Evolutionary conservation across 768 basidiomycete genomes (phyloP), one percentile per base, ranked within the genome.

Genomic region (Lepiota brunneoincarnata): DNA sequence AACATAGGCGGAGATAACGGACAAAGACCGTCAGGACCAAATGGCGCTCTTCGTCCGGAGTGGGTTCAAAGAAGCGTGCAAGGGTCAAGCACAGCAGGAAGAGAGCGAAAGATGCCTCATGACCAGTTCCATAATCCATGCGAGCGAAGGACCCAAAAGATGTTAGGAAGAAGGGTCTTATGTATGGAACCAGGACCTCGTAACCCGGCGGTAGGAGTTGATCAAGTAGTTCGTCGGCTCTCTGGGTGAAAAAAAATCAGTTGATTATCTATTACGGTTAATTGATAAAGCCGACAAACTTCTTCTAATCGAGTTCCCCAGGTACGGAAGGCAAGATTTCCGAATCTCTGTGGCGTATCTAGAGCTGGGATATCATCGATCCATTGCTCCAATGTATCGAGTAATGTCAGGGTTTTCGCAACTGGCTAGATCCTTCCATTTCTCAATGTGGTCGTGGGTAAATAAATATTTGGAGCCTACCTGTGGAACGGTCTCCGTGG

Each of bases 81-180:
- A 91, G 81, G n/a, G 82, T 76, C 50, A 93, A 75, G 57, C 79
- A 81, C 11, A 89, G 75, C 6, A 98, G 76, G 56, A 92, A 89
- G 15, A 95, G 72, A 6, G 81, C 82, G 64, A 97, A 98, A 0
- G 90, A 87, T 0, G 92, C 80, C 73, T 98, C 97, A 63, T 99
- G 97, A 1, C 97, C 97, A 3, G 92, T 93, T 1, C 97, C 96
- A 65, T 98, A 98, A 75, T 99, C 97, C 73, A 98, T 84, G 51
- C 97, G 83, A 11, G 81, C 79, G 62, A 92, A 89, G 3, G 90
- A 93, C 6, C 97, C 97, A 67, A 98, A 98, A 1, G 93, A 87
- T 2, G 83, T 76, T 50, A 89, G 61, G 26, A 98, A 69, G 59
- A 96, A 90, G 1, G 93, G 91, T 34, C 83, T 81, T 49, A 98